Conservation (phyloP, 1,284 basidiomycete species). For the Thecaphora thlaspeos region DNA sequence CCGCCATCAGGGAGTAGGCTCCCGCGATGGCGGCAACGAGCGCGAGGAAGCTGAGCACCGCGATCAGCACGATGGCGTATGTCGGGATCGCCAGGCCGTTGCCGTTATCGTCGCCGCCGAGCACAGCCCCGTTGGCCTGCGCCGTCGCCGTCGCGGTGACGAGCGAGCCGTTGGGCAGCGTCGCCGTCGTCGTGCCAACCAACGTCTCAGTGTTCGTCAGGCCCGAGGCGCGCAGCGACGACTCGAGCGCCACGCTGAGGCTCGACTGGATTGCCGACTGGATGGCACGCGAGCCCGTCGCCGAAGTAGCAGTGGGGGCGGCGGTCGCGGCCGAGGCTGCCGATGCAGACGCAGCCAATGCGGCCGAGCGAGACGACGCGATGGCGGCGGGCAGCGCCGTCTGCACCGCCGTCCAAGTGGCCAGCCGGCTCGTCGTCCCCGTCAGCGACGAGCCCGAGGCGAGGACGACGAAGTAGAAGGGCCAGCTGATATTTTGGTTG, state of each 20-base stretch:
- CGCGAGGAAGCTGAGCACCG: slow-evolving; percentile 48
- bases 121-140: slow-evolving; percentile 40
- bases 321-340: slow-evolving; percentile 14
- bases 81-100: slow-evolving; percentile 34
- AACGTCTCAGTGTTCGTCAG: slow-evolving; percentile 46
- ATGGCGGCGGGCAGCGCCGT: slow-evolving; percentile 40
- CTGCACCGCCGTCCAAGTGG: slow-evolving; percentile 44
- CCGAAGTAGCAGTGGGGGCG: slow-evolving; percentile 5
- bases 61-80: slow-evolving; percentile 49
- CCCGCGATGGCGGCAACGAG: slow-evolving; percentile 31
- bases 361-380: slow-evolving; percentile 16
- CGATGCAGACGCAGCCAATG: slow-evolving; percentile 18
- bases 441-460: slow-evolving; percentile 20
- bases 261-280: slow-evolving; percentile 37
- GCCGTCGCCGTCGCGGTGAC: slow-evolving; percentile 47
- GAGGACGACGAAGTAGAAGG: slow-evolving; percentile 51
- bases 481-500: slow-evolving; percentile 47
- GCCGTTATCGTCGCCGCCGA: slow-evolving; percentile 14
- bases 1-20: slow-evolving; percentile 40
- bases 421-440: slow-evolving; percentile 32
- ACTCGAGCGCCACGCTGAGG: slow-evolving; percentile 34
- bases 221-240: slow-evolving; percentile 29
- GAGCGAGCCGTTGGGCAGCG: slow-evolving; percentile 39
- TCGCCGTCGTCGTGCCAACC: slow-evolving; percentile 37
- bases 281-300: slow-evolving; percentile 1